Base-by-base conservation (phyloP, 805 yeast genomes). In the Cyberlindnera subsufficiens region DNA sequence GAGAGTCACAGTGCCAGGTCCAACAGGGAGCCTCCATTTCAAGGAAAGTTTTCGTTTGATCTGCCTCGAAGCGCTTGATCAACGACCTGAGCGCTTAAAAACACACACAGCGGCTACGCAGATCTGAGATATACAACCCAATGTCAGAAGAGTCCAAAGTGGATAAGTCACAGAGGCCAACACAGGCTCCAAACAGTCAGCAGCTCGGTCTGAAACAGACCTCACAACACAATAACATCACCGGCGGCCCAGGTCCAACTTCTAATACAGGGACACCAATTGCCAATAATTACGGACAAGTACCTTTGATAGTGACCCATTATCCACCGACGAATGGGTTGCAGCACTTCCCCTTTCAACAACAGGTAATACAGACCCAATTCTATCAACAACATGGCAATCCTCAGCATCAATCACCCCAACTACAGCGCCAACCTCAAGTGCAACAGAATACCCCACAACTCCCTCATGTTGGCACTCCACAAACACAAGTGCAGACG, bases 241-340 rank as follows among this genome's bases (percentile, higher is more conserved):
- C 27, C 27, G 10, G 27, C 27, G 27, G 27, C 27, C 3, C 27
- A 5, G 27, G 16, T 15, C 16, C 34, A 37, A 30, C 30, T 44
- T 20, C 41, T 29, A 8, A 39, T 32, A 15, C 44, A 38, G 30
- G 35, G 33, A 29, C 25, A n/a, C 20, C 42, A 43, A 36, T 29
- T 27, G 18, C 11, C 27, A 22, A 22, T 22, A 22, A 22, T 22
- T 36, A 36, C 17, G 20, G 11, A 20, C 52, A 49, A 37, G 33
- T 52, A 20, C 56, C 56, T 6, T 22, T 50, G 44, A 48, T 54
- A 49, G 53, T 50, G 10, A 11, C 55, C 13, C 58, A 54, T 30
- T 54, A 52, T 25, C 53, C 52, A 6, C 35, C 40, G n/a, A 44
- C 37, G 27, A 41, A 36, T 22, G 32, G 40, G n/a, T n/a, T 41